Percentiles rank a stretch among this genome's conserved stretches.
These are phyloP conservation scores for Saccharomycopsis malanga DNA, from an alignment of 805 yeast species.

Conservation along the genomic window DNA sequence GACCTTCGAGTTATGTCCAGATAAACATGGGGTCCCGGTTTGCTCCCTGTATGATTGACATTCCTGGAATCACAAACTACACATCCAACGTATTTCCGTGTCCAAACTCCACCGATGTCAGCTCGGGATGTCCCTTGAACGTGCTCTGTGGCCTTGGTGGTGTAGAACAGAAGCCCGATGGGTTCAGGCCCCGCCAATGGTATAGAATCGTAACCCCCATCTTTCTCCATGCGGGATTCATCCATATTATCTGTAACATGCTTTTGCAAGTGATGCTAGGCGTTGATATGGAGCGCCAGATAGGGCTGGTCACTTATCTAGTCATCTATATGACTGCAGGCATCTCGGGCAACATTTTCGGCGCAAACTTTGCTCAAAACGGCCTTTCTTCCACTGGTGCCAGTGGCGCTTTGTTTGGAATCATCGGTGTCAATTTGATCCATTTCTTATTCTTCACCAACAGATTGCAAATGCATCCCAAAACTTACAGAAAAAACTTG, in stretches of 20 bases:
- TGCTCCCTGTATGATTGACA: conserved; percentile 59
- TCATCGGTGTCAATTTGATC: conserved; percentile 54
- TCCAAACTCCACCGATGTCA: conserved; percentile 52
- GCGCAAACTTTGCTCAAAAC: conserved; percentile 60
- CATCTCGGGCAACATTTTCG: conserved; percentile 57
- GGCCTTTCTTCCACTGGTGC: conserved; percentile 68
- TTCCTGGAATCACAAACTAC: conserved; percentile 44
- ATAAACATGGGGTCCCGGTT: conserved; percentile 68
- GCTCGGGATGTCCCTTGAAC: conserved; percentile 46
- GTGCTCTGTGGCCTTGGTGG: conserved; percentile 60
- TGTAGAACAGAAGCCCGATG: conserved; percentile 27
- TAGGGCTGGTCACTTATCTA: conserved; percentile 49
- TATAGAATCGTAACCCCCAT: conserved; percentile 64
- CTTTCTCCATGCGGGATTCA: conserved; percentile 66
- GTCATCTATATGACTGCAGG: conserved; percentile 56
- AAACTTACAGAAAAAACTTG: conserved; percentile 41
- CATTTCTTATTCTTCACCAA: conserved; percentile 47
- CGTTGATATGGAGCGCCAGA: conserved; percentile 44
- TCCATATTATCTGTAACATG: conserved; percentile 60
- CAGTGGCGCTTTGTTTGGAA: conserved; percentile 64
- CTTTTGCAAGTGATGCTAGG: conserved; percentile 58
- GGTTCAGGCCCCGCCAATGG: conserved; percentile 53
- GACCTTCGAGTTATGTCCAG: conserved; percentile 61
- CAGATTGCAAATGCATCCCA: conserved; percentile 38
- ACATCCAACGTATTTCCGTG: conserved; percentile 50